Conservation (phyloP, 192 early-diverging fungal genomes). For the Coemansia sp. region DNA sequence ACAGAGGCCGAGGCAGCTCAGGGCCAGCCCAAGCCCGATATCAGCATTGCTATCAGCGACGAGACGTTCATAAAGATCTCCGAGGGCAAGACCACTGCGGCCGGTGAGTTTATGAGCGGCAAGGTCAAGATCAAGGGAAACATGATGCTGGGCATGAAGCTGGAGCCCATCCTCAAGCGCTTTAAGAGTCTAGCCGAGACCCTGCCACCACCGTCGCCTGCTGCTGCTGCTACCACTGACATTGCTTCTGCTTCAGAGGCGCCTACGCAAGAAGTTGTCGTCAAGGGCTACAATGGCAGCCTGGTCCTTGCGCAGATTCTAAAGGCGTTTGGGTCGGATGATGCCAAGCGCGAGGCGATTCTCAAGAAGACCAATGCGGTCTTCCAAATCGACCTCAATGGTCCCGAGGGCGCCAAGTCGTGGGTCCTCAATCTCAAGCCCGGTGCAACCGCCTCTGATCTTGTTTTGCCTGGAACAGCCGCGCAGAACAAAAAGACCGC, state of each 20-base stretch:
- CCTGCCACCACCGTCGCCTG: conserved; percentile 20
- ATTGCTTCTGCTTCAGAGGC: conserved; percentile 34
- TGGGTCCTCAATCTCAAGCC: conserved; percentile 91
- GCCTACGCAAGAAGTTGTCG: conserved; percentile 51
- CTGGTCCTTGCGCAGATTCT: conserved; percentile 74
- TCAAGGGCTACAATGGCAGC: conserved; percentile 76
- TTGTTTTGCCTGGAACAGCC: conserved; percentile 61
- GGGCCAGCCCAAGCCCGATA: conserved; percentile 75
- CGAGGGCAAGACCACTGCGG: conserved; percentile 83
- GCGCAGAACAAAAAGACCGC: conserved; percentile 64
- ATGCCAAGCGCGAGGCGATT: conserved; percentile 63
- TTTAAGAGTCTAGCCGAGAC: conserved; percentile 58
- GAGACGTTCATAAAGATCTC: conserved; percentile 79
- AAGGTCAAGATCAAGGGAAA: conserved; percentile 86
- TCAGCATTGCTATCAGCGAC: conserved; percentile 73
- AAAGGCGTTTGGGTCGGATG: conserved; percentile 59
- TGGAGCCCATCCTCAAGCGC: conserved; percentile 66
- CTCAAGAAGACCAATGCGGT: conserved; percentile 82
- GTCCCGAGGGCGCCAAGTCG: conserved; percentile 64
- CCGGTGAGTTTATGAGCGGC: conserved; percentile 91
- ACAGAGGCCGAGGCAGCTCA: conserved; percentile 57
- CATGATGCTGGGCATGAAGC: conserved; percentile 76
- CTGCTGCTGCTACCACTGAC: conserved; percentile 26
- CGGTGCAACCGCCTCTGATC: conserved; percentile 61
- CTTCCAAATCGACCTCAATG: conserved; percentile 88